Percentiles rank a stretch among this genome's conserved stretches.
phyloP scores from a whole-genome alignment of 306 rosid genomes.

The Gleditsia sinensis region DNA sequence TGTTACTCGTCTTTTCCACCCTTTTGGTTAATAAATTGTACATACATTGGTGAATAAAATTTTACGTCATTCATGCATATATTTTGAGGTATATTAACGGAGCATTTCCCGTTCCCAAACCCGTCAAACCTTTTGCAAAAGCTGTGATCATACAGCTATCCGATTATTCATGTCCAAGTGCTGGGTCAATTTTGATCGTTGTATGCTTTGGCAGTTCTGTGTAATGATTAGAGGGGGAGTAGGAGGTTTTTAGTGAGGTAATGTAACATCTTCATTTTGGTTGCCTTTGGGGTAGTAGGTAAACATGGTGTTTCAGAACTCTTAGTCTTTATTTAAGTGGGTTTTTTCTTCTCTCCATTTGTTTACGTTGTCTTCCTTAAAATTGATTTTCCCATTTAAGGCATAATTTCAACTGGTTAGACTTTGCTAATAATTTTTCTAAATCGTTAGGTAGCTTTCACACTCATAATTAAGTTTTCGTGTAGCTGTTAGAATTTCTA shows the following conservation, averaged over 20 bases:
- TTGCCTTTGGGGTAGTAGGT: constrained; percentile 20
- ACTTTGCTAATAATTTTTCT: no score
- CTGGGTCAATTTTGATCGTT: constrained; percentile 9
- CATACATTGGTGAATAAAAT: no score
- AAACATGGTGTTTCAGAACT: not conserved
- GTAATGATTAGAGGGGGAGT: not conserved
- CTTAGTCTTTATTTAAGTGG: no score
- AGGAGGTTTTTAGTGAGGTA: not conserved
- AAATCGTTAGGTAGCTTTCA: no score
- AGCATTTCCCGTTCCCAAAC: not conserved
- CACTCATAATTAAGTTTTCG: no score
- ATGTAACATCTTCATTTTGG: constrained; percentile 9
- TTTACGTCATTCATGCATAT: no score
- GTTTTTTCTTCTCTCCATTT: no score
- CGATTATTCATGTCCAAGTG: not conserved
- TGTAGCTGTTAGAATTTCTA: not conserved
- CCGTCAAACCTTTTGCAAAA: not conserved
- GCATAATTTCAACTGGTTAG: not conserved
- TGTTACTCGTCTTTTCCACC: no score
- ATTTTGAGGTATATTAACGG: no score
- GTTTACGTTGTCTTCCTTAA: no score
- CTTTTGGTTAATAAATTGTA: no score
- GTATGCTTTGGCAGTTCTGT: constrained; percentile 1
- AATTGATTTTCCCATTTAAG: no score
- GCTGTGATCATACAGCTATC: not conserved